A percentile compares a stretch with the other conserved stretches of the same genome.
Evolutionary conservation across 164 flowering plant species (phyloP).

Genomic region (Nymphaea thermarum): DNA sequence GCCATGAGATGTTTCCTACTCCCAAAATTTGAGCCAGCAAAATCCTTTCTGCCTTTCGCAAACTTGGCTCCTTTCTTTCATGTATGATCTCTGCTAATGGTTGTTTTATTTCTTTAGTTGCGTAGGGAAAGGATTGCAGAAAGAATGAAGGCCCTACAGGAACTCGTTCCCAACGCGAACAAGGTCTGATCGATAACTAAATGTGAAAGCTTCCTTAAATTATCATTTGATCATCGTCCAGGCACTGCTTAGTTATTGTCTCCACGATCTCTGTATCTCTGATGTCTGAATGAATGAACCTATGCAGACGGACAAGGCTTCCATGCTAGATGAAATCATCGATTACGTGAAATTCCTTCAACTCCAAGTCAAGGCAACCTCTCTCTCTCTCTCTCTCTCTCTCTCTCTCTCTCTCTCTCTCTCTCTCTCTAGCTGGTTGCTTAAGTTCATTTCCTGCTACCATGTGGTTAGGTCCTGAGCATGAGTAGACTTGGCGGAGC

Average conservation of each 20-base stretch:
- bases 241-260: background rate
- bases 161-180: constrained; percentile 94
- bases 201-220: background rate
- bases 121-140: constrained; percentile 98
- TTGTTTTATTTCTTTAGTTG: constrained; percentile 35
- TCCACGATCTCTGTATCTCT: background rate
- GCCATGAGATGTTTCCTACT: too few relatives aligned
- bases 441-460: background rate
- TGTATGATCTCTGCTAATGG: background rate
- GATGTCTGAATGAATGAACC: constrained; percentile 23
- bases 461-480: constrained; percentile 59
- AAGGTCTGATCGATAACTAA: constrained; percentile 40
- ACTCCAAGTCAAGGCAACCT: constrained; percentile 93
- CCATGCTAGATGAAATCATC: constrained; percentile 98
- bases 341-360: constrained; percentile 97
- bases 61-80: background rate
- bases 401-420: constrained; percentile 3
- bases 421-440: background rate
- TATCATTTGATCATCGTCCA: background rate
- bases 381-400: constrained; percentile 2
- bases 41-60: background rate
- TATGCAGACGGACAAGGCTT: constrained; percentile 88
- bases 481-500: constrained; percentile 99
- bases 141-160: constrained; percentile 94
- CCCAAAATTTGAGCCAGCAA: constrained; percentile 3